Percentiles rank a stretch among this genome's conserved stretches.
These are phyloP conservation scores for Lactarius hengduanensis DNA, from an alignment of 768 basidiomycete species.

Conservation along the genomic window DNA sequence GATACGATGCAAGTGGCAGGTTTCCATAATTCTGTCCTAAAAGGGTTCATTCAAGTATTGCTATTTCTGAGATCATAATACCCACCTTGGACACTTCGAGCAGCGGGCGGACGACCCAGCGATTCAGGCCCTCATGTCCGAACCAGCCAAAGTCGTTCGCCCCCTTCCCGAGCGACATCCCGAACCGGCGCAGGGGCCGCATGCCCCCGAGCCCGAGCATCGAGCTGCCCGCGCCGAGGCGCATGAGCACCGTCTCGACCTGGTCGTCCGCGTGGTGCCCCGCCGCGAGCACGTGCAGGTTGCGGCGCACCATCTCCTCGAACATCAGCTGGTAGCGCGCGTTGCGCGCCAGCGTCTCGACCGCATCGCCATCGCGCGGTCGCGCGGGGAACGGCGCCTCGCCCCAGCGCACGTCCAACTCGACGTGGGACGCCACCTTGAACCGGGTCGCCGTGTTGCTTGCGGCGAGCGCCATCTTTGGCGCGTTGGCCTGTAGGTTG, in stretches of 20 bases:
- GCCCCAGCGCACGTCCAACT: constrained; percentile 57
- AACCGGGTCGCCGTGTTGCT: constrained; percentile 41
- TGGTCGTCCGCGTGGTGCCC: constrained; percentile 85
- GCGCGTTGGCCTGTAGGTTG: constrained; percentile 58
- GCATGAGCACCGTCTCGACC: constrained; percentile 76
- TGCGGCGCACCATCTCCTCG: constrained; percentile 41
- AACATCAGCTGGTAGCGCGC: constrained; percentile 59
- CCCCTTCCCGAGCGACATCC: constrained; percentile 57
- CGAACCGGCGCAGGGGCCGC: constrained; percentile 66
- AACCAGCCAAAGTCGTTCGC: constrained; percentile 40
- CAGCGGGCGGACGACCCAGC: constrained; percentile 73
- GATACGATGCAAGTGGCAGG: constrained; percentile 61
- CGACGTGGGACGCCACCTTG: constrained; percentile 46
- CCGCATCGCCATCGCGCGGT: constrained; percentile 41
- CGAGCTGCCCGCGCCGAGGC: constrained; percentile 58
- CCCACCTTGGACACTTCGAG: constrained; percentile 66
- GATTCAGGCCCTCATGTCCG: constrained; percentile 57
- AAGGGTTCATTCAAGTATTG: background rate
- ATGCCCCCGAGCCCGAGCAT: constrained; percentile 64
- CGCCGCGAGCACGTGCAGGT: constrained; percentile 51
- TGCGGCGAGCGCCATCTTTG: constrained; percentile 53
- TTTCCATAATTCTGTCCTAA: constrained; percentile 78
- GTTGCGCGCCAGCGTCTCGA: constrained; percentile 58
- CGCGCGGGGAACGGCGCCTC: constrained; percentile 47
- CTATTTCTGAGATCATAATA: background rate